phyloP scores from a whole-genome alignment of 441 rosid genomes.

The Populus hybrid region DNA sequence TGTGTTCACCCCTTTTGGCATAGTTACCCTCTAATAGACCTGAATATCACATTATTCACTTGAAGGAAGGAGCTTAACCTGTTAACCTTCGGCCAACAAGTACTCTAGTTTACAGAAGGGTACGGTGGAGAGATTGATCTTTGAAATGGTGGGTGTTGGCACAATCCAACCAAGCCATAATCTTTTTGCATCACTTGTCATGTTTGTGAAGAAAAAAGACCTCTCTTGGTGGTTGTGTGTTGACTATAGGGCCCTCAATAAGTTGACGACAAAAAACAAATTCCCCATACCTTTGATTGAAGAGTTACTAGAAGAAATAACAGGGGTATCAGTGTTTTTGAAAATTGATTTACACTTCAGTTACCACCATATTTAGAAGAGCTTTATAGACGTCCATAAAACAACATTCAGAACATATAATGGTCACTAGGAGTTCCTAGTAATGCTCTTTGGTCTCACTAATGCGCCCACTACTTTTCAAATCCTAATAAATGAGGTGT shows the following conservation, averaged over 20 bases:
- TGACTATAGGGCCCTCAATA: not conserved
- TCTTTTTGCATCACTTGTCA: not conserved
- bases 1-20: no score
- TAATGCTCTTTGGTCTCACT: not conserved
- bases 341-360: not conserved
- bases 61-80: not conserved
- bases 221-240: no score
- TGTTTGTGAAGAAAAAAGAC: not conserved
- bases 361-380: not conserved
- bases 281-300: not conserved
- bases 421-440: not conserved
- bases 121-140: not conserved
- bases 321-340: rapidly evolving
- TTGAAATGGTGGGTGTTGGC: not conserved
- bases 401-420: not conserved
- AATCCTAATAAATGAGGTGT: not conserved
- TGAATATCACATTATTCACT: no score
- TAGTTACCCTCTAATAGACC: no score
- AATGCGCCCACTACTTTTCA: not conserved
- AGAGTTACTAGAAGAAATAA: not conserved
- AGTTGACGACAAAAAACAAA: not conserved
- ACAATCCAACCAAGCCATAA: not conserved
- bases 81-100: not conserved
- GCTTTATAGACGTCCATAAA: rapidly evolving
- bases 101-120: not conserved